Conservation (phyloP, 305 asterid genomes). For the Solanum hybrid region DNA sequence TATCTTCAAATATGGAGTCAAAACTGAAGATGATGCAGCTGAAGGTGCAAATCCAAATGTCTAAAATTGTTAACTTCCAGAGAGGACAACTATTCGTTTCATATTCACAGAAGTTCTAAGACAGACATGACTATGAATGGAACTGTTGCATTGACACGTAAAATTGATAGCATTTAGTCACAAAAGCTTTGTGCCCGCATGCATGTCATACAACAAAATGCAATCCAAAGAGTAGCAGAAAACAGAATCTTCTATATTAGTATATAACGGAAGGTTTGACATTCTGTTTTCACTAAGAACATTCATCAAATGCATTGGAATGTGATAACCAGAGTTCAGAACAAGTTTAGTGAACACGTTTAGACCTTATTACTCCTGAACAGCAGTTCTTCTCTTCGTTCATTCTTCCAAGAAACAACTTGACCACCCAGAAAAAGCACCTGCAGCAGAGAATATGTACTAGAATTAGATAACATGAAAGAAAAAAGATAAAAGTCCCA, state of each 20-base stretch:
- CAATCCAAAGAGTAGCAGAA: background rate
- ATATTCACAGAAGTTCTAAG: background rate
- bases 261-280: background rate
- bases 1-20: background rate
- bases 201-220: background rate
- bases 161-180: background rate
- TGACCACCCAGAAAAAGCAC: conserved; percentile 71
- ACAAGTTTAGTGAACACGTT: background rate
- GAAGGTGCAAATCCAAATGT: background rate
- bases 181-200: background rate
- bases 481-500: background rate
- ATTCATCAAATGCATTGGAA: background rate
- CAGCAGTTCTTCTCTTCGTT: conserved; percentile 64
- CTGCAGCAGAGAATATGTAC: conserved; percentile 24
- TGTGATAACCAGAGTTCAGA: background rate
- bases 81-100: background rate
- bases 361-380: conserved; percentile 61
- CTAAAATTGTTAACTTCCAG: background rate
- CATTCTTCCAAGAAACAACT: conserved; percentile 78
- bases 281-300: background rate
- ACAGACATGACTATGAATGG: background rate
- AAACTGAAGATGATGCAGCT: background rate
- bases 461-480: background rate
- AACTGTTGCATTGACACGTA: background rate
- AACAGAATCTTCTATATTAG: background rate